Evolutionary conservation across 106 monocot species (phyloP), one percentile per base, ranked within the genome.

Genomic region (Posidonia australis): DNA sequence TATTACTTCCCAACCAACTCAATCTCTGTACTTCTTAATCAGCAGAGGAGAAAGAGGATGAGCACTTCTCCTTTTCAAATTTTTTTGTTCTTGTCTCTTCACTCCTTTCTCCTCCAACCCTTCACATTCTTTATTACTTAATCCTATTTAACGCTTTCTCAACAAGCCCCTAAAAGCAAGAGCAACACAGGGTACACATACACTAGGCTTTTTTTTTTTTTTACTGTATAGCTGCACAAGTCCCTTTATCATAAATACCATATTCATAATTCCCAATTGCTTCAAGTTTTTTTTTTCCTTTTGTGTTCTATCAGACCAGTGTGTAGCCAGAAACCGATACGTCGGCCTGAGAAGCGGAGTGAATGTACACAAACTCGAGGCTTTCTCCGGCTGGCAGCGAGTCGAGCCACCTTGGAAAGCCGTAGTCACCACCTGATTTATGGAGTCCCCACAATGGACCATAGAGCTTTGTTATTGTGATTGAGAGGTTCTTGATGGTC

Each of bases 1-100:
- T 36, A 36, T 36, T 36, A 7, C 36, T 36, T 36, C 36, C 2
- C 7, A 4, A 7, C 2, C 36, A 36, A 36, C 36, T n/a, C n/a
- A n/a, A n/a, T n/a, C n/a, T n/a, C n/a, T n/a, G n/a, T n/a, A n/a
- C n/a, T n/a, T n/a, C n/a, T n/a, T n/a, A n/a, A n/a, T n/a, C n/a
- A n/a, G n/a, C n/a, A 45, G 21, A 51, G 48, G 65, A 73, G 66
- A 73, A 73, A 73, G 73, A 73, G 73, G 73, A 74, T 65, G 74
- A 74, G 49, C 60, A 67, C 66, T 17, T 10, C 47, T 41, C 24
- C 36, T 60, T 17, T 56, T 36, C n/a, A n/a, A n/a, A n/a, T 42
- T 10, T 36, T 48, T 66, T 51, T 28, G 48, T 64, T 27, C 65
- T 25, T 21, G 72, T 51, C 72, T 43, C 56, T 57, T 73, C 73